phyloP scores from a whole-genome alignment of 805 yeast genomes.

The Metschnikowia dekortorum region DNA sequence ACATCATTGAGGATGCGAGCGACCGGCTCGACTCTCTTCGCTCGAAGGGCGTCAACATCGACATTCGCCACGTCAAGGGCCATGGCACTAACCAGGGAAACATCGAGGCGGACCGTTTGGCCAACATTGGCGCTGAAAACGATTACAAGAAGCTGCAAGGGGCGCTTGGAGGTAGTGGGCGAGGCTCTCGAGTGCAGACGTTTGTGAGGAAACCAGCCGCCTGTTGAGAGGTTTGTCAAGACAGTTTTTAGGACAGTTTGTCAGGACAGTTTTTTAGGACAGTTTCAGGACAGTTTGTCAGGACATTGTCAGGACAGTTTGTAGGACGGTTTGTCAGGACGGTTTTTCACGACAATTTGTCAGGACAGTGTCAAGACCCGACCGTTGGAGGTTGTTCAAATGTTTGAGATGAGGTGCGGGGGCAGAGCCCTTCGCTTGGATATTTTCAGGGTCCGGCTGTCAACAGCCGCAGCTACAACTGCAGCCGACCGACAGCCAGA shows the following conservation, averaged over 20 bases:
- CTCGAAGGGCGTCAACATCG: conserved; percentile 36
- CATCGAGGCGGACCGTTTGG: conserved; percentile 71
- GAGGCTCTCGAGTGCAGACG: neutral
- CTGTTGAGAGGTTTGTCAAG: no score
- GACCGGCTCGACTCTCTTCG: conserved; percentile 31
- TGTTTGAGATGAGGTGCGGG: neutral
- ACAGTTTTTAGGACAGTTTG: no score
- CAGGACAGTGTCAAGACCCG: no score
- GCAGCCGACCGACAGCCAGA: no score
- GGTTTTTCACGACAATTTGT: no score
- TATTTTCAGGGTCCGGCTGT: no score
- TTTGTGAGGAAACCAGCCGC: no score
- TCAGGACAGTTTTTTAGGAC: no score
- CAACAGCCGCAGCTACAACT: no score
- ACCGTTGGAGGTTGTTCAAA: neutral
- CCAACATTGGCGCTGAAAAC: conserved; percentile 49
- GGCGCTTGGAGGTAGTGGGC: neutral
- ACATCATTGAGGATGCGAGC: conserved; percentile 38
- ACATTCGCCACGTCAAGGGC: conserved; percentile 62
- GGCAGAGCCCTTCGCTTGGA: neutral
- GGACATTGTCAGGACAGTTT: no score
- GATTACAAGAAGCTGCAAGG: neutral
- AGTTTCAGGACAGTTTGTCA: no score
- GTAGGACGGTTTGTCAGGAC: no score
- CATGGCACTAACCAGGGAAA: conserved; percentile 71